Conservation (phyloP, 768 basidiomycete genomes). For the Pleurotus cornucopiae region DNA sequence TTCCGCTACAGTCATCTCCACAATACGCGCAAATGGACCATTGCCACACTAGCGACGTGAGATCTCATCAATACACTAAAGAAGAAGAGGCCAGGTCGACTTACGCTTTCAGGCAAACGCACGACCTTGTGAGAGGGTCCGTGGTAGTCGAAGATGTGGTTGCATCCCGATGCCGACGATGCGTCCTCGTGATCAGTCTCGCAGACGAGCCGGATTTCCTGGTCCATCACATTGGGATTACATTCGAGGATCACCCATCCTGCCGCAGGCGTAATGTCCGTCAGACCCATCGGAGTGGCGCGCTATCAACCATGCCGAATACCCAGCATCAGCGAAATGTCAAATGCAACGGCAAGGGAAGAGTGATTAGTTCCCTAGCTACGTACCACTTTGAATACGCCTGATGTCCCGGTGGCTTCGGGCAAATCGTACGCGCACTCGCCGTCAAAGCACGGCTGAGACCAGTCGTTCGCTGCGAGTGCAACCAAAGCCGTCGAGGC, state of each 20-base stretch:
- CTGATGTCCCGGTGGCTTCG: background rate
- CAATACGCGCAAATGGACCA: constrained; percentile 23
- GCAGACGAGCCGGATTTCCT: background rate
- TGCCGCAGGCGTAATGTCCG: constrained; percentile 1
- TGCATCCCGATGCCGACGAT: constrained; percentile 21
- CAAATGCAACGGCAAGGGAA: background rate
- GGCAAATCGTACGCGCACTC: constrained; percentile 18
- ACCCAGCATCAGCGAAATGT: background rate
- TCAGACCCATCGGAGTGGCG: background rate
- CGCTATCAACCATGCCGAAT: background rate
- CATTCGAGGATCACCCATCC: constrained; percentile 6
- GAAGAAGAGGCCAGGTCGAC: constrained; percentile 12
- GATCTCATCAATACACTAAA: constrained; percentile 14
- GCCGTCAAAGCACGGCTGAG: constrained; percentile 19
- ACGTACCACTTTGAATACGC: background rate
- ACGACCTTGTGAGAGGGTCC: constrained; percentile 46
- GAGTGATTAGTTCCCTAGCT: background rate
- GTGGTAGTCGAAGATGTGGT: constrained; percentile 30
- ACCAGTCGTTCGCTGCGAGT: constrained; percentile 16
- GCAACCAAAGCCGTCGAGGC: no score
- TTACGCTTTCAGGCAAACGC: constrained; percentile 47
- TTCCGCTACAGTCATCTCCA: constrained; percentile 25
- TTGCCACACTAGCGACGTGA: constrained; percentile 14
- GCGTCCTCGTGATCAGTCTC: constrained; percentile 6
- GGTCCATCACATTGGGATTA: background rate